Evolutionary conservation across 257 asterid species (phyloP), one percentile per base, ranked within the genome.

Genomic region (Solanum peruvianum): DNA sequence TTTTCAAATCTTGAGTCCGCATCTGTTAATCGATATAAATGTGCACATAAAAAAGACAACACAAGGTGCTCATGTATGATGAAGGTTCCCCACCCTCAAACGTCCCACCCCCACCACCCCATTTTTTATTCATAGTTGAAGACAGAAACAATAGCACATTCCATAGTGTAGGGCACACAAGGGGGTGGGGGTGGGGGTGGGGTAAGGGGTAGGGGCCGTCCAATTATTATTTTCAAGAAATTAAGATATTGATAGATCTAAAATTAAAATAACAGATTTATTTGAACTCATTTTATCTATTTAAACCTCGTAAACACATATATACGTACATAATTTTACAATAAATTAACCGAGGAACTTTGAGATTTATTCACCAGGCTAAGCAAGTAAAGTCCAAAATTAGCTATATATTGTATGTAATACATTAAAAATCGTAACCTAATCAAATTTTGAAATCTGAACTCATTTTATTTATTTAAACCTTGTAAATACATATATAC

Each of bases 1-100:
- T 39, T 1, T 52, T 52, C 62, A 52, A 52, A 52, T 0, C 2
- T 4, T 52, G 1, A 0, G 0, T 52, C 2, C 62, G 0, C 4
- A 10, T 3, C 3, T 2, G 1, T 52, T 52, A 49, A 16, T 52
- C 16, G 3, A 18, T 56, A 56, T 56, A 20, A 58, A 77, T 44
- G n/a, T 77, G 62, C 83, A 42, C 33, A 76, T 6, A 42, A 77
- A 56, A 18, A 41, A 78, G 27, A 45, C 66, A 9, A 45, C 66
- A 45, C 41, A 78, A 45, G 42, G 66, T 78, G 42, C 2, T 78
- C 66, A 78, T 78, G 3, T 44, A 21, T 77, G 83, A 44, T 45
- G 42, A 78, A 47, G 18, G 62, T 45, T 15, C 27, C 64, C 83
- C 33, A 77, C 83, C 83, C 21, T 3, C 37, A 77, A 3, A 11